Evolutionary conservation across 2,329 filamentous ascomycete species (phyloP).

Genomic region (Penicillium aurantiogriseum): DNA sequence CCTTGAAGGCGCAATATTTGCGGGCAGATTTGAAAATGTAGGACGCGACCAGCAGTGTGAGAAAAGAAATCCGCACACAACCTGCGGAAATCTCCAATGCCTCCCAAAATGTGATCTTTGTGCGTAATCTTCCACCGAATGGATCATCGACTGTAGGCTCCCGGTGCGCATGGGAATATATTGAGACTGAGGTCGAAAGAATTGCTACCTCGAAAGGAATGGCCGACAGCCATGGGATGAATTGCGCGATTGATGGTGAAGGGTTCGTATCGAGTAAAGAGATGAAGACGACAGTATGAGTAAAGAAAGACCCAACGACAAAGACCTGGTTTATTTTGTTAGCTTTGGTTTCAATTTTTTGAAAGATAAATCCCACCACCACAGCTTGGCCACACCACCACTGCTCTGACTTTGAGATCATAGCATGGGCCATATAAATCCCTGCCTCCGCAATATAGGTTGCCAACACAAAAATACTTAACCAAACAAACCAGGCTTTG

Average conservation of each 20-base stretch:
- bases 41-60: conserved; percentile 60
- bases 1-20: background rate
- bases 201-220: conserved; percentile 72
- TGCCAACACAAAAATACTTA: conserved; percentile 67
- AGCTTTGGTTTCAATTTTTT: conserved; percentile 13
- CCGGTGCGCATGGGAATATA: conserved; percentile 67
- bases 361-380: conserved; percentile 57
- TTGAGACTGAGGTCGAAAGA: conserved; percentile 63
- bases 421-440: conserved; percentile 70
- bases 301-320: conserved; percentile 77
- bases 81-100: conserved; percentile 46
- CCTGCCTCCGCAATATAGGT: conserved; percentile 74
- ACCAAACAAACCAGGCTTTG: conserved; percentile 71
- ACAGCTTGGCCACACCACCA: conserved; percentile 82
- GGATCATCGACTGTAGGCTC: conserved; percentile 56
- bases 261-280: conserved; percentile 80
- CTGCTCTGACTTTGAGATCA: conserved; percentile 60
- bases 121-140: conserved; percentile 41
- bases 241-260: conserved; percentile 75
- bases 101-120: conserved; percentile 13
- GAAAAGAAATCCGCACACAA: conserved; percentile 64
- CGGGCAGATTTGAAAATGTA: conserved; percentile 50
- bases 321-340: conserved; percentile 63
- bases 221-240: conserved; percentile 73
- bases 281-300: conserved; percentile 80